Percentiles rank a stretch among this genome's conserved stretches.
Evolutionary conservation across 164 flowering plant genomes (phyloP).

Genomic region (Annona squamosa): DNA sequence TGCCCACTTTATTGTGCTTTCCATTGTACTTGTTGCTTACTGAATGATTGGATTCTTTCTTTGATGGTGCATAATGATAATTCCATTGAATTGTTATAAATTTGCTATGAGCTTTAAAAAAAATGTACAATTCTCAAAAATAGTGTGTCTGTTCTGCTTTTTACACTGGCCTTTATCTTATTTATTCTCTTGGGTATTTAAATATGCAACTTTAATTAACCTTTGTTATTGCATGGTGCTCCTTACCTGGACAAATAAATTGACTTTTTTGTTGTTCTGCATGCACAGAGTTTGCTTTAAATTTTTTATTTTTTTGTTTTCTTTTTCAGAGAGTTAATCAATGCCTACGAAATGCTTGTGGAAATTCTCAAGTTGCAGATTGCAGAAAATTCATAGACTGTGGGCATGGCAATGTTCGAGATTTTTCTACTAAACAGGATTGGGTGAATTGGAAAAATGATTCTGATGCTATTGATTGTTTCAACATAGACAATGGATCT

Average conservation of each 20-base stretch:
- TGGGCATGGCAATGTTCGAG: slow-evolving; percentile 29
- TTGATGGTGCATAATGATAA: background rate
- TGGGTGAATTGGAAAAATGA: slow-evolving; percentile 35
- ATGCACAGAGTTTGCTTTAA: background rate
- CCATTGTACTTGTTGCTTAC: background rate
- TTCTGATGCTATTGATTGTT: slow-evolving; percentile 38
- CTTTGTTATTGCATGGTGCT: background rate
- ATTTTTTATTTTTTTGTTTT: background rate
- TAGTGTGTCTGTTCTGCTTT: no score
- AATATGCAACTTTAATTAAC: no score
- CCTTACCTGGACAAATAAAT: background rate
- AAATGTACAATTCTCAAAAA: no score
- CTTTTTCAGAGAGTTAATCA: slow-evolving; percentile 69
- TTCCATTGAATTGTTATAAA: background rate
- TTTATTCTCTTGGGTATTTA: background rate
- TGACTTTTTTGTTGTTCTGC: background rate
- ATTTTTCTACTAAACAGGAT: background rate
- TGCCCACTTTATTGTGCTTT: background rate
- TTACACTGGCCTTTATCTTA: background rate
- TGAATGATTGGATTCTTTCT: background rate
- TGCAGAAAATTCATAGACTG: slow-evolving; percentile 63
- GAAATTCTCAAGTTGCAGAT: background rate
- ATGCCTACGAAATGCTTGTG: slow-evolving; percentile 71
- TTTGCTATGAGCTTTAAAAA: background rate
- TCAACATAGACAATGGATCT: slow-evolving; percentile 9